Evolutionary conservation across 306 rosid species (phyloP).

Genomic region (Aeschynomene evenia): DNA sequence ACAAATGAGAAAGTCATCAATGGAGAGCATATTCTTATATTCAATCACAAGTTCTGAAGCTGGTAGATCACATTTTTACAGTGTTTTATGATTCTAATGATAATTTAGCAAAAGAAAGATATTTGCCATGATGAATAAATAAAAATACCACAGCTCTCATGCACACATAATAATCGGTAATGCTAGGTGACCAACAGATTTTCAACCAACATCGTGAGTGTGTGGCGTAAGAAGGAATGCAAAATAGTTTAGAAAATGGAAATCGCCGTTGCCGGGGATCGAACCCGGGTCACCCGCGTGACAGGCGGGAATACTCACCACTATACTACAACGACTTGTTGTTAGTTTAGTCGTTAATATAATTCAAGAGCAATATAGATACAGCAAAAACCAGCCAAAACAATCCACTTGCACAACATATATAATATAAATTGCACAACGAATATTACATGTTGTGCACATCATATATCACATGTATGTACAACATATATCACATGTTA

Average conservation of each 20-base stretch:
- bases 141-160: neutral
- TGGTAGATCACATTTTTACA: too few species aligned
- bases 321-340: conserved; percentile 54
- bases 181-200: too few species aligned
- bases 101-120: neutral
- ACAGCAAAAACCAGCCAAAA: too few species aligned
- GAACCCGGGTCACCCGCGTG: conserved; percentile 43
- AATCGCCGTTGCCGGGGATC: conserved; percentile 56
- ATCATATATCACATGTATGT: too few species aligned
- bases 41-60: neutral
- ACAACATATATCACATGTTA: too few species aligned
- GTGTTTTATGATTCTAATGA: too few species aligned
- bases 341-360: accelerated
- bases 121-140: neutral
- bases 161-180: neutral
- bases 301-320: conserved; percentile 50
- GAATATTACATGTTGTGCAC: too few species aligned
- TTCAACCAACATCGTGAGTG: too few species aligned
- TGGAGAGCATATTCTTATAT: neutral
- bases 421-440: too few species aligned
- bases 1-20: neutral
- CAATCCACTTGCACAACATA: too few species aligned
- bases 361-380: too few species aligned
- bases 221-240: too few species aligned
- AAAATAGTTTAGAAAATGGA: accelerated